phyloP scores from a whole-genome alignment of 306 rosid species.

The Glycine latifolia region DNA sequence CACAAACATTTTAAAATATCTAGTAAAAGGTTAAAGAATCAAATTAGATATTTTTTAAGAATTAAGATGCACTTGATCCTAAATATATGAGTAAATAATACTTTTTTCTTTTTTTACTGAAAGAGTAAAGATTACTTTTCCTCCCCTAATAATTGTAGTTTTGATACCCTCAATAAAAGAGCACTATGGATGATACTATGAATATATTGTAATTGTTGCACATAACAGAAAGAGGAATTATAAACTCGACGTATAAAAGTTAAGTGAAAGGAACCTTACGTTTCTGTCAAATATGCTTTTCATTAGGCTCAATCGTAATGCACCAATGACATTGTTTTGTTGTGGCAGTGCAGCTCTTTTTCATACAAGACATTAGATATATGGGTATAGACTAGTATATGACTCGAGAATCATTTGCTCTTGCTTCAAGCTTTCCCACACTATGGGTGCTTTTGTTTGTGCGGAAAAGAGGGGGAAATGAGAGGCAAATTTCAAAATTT shows the following conservation, averaged over 20 bases:
- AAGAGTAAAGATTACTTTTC: too few species aligned
- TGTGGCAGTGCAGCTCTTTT: slow-evolving; percentile 22
- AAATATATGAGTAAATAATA: neutral
- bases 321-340: neutral
- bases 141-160: neutral
- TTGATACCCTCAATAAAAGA: neutral
- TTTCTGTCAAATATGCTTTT: slow-evolving; percentile 9
- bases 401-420: neutral
- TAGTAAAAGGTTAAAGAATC: neutral
- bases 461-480: too few species aligned
- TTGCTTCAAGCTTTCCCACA: too few species aligned
- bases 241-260: neutral
- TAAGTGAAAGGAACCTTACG: slow-evolving; percentile 8
- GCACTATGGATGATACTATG: neutral
- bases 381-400: neutral
- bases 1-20: neutral
- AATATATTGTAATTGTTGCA: neutral
- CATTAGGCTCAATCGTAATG: slow-evolving; percentile 8
- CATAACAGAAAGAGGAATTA: neutral
- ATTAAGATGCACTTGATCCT: neutral
- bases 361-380: slow-evolving; percentile 3
- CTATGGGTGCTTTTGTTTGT: too few species aligned
- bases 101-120: too few species aligned
- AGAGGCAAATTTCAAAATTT: too few species aligned
- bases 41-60: neutral